Base-by-base conservation (phyloP, 2,329 filamentous ascomycete species). In the Corynespora cassiicola region DNA sequence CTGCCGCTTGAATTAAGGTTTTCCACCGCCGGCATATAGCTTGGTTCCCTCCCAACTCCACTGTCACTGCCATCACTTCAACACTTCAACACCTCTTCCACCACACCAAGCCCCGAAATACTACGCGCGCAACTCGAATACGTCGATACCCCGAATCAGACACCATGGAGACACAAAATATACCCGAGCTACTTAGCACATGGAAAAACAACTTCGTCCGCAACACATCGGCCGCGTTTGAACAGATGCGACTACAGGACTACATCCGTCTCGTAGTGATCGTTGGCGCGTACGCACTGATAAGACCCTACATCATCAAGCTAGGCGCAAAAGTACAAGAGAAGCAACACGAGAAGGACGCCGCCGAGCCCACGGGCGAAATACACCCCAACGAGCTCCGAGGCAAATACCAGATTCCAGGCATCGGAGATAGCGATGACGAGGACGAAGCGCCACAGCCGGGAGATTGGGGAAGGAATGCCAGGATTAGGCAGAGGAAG, bases 221-320 rank as follows among this genome's bases (percentile, higher is more conserved):
- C 50, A 77, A 77, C 56, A 52, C 71, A 38, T 61, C 52, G 40
- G 66, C 52, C 36, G 70, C 75, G 28, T 70, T 78, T 55, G 62
- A 68, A 18, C 55, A 68, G 18, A 69, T 79, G 51, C 68, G 64
- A 29, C 41, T 64, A 21, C 61, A 69, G 42, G 74, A 76, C 52
- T 79, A 73, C 68, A 71, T 94, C 55, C 86, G 88, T 31, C 76
- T 94, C 41, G 69, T 89, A 52, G 77, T 83, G 51, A 79, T 90
- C 45, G 79, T 90, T 14, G 81, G 88, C 56, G 84, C 81, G 38
- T 95, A 92, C 73, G 63, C 84, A 49, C 78, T 94, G 35, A 42
- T 69, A 16, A 83, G 89, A 1, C 88, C 88, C 0, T 90, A 89
- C 64, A 67, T 91, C 34, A 76, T 91, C 58, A 86, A 85, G 60